Evolutionary conservation across 148 eudicot genomes (phyloP).

Genomic region (Tetragonia tetragonoides): DNA sequence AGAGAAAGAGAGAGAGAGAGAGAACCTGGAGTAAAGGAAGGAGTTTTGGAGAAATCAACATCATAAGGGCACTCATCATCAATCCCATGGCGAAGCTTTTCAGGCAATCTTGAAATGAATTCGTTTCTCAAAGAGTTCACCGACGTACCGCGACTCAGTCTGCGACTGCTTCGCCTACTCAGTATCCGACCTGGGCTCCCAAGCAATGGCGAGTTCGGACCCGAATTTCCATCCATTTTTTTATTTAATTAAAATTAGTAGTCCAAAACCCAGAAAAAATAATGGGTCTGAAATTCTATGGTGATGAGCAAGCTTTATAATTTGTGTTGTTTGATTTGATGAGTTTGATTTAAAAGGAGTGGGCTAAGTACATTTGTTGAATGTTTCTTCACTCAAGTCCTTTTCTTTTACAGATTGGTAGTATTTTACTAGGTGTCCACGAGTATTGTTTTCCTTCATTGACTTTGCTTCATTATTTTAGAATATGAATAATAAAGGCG

Average conservation of each 20-base stretch:
- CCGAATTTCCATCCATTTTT: slow-evolving; percentile 32
- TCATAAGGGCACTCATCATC: slow-evolving; percentile 48
- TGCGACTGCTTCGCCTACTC: slow-evolving; percentile 28
- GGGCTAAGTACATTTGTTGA: not conserved
- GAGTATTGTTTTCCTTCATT: not conserved
- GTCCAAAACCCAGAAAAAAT: not conserved
- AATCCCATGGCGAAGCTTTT: slow-evolving; percentile 53
- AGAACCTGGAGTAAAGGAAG: slow-evolving; percentile 52
- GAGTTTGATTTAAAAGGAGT: not conserved
- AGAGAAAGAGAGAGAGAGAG: not conserved
- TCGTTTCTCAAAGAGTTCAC: slow-evolving; percentile 56
- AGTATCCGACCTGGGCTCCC: slow-evolving; percentile 21
- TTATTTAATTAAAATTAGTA: no score
- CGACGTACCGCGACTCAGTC: slow-evolving; percentile 55
- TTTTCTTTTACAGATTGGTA: no score
- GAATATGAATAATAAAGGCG: not conserved
- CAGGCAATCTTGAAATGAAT: slow-evolving; percentile 61
- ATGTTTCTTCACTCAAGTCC: not conserved
- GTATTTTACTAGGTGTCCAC: no score
- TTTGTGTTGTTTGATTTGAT: slow-evolving; percentile 4
- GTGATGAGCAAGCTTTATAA: no score
- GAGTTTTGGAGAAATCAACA: slow-evolving; percentile 40
- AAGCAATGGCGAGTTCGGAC: slow-evolving; percentile 32
- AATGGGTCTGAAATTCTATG: not conserved
- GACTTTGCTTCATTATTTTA: not conserved